Conservation (phyloP, 208 protist genomes). For the Kentomonas sorsogonicus region DNA sequence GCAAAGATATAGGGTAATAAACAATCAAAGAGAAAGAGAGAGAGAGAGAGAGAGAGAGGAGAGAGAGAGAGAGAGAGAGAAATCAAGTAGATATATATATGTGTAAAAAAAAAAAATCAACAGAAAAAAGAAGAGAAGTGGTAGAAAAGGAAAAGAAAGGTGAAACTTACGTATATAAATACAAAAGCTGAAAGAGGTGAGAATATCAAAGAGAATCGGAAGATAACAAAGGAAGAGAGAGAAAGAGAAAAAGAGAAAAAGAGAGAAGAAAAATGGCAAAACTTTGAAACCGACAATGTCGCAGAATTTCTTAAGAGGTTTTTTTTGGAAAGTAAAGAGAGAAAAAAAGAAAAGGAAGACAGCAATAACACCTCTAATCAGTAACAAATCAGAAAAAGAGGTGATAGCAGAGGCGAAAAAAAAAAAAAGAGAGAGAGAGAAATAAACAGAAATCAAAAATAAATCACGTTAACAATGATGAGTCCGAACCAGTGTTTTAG, state of each 20-base stretch:
- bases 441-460: no score
- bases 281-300: neutral
- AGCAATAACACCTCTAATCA: conserved; percentile 1
- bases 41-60: neutral
- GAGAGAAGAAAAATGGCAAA: conserved; percentile 6
- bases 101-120: neutral
- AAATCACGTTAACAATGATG: no score
- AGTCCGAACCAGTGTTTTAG: no score
- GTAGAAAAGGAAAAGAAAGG: conserved; percentile 4
- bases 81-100: neutral
- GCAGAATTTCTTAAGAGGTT: neutral
- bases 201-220: no score
- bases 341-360: conserved; percentile 3
- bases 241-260: neutral
- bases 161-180: conserved; percentile 1
- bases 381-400: no score
- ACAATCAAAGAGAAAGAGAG: neutral
- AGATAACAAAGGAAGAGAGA: neutral
- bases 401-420: no score
- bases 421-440: no score
- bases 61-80: conserved; percentile 6
- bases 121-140: neutral
- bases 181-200: conserved; percentile 10
- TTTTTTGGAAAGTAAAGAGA: conserved; percentile 5
- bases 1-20: conserved; percentile 6